These are phyloP conservation scores for Paecilomyces dactylethromorphus DNA, from an alignment of 2,329 filamentous ascomycete genomes.

Conservation along the genomic window DNA sequence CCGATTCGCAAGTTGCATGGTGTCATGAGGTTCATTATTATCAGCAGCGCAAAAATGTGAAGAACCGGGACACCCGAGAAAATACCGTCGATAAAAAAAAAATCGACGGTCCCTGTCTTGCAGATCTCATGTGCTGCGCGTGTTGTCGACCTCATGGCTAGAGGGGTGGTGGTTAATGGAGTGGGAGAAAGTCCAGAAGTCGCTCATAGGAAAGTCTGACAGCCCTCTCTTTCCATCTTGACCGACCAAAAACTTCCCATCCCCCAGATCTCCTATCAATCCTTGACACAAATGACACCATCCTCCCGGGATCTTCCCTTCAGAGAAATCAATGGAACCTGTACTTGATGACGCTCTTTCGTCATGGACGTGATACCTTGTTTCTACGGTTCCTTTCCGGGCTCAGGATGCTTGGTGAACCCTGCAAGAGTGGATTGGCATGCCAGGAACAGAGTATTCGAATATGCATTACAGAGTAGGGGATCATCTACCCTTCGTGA, in stretches of 20 bases:
- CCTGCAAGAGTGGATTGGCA: background rate
- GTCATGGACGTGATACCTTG: background rate
- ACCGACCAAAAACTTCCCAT: background rate
- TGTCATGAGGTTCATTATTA: background rate
- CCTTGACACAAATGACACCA: background rate
- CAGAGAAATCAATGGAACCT: background rate
- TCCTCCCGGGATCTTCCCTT: background rate
- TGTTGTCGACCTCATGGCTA: constrained; percentile 3
- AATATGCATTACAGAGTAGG: background rate
- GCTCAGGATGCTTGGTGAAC: background rate
- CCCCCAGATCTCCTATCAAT: background rate
- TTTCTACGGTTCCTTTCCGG: background rate
- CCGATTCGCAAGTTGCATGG: background rate
- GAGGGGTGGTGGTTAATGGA: background rate
- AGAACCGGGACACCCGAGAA: background rate
- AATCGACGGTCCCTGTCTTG: background rate
- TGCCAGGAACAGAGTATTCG: background rate
- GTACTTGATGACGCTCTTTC: background rate
- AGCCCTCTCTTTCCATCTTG: background rate
- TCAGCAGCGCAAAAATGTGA: background rate
- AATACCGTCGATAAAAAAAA: background rate
- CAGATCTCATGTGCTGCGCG: background rate
- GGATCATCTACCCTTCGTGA: background rate
- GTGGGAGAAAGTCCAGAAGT: background rate
- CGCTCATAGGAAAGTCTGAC: background rate